Base-by-base conservation (phyloP, 805 yeast species). In the Vanderwaltozyma polyspora region DNA sequence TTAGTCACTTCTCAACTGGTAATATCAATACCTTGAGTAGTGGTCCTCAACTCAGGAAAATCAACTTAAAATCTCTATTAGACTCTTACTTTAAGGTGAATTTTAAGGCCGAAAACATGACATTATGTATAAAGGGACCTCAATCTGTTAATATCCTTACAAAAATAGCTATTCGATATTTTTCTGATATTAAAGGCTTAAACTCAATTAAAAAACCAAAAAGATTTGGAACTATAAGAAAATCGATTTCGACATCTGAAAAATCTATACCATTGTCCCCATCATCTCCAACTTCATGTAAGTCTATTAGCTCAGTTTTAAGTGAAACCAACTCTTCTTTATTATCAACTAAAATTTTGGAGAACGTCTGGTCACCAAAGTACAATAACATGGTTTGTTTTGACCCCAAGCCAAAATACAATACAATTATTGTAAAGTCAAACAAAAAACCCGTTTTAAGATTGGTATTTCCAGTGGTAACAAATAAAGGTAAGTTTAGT, bases 1-100 rank as follows among this genome's bases (percentile, higher is more conserved):
- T 80, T 47, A 62, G 63, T 39, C 59, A 74, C 33, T 81, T 81
- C 53, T 67, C 76, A 0, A 78, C 89, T 0, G 93, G 93, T 0
- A 72, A 68, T 43, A 52, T 58, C 13, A 47, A 57, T n/a, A 74
- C 86, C 0, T 48, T 79, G 33, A 49, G 54, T 15, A 62, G 54
- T 24, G 11, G 55, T 2, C 59, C 67, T 8, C 49, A 47, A 24
- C 38, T 51, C 8, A 52, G 58, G 28, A 62, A 58, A 22, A 29
- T 54, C 1, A 61, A 63, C 34, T 42, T 75, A 7, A 59, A 52
- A 38, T 50, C 47, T 1, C 46, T 57, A 11, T 43, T 78, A 14
- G 29, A 43, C 3, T 39, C 48, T 1, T 74, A 70, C 48, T 74
- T 62, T 42, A 39, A 57, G 2, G 38, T 45, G 0, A 49, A 69